Evolutionary conservation across 2,329 filamentous ascomycete genomes (phyloP).

Genomic region (Nemania diffusa): DNA sequence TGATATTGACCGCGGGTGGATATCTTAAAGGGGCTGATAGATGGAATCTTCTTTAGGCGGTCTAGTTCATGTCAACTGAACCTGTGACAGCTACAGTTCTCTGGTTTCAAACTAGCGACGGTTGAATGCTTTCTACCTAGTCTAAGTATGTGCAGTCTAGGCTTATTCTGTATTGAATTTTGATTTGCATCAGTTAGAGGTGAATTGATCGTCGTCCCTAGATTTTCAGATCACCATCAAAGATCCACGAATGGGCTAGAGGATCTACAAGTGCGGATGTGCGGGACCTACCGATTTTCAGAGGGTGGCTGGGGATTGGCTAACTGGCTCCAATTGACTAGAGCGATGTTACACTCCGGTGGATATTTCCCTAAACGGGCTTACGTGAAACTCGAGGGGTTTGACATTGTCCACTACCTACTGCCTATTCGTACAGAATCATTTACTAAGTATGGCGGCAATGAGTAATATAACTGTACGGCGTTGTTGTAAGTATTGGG

Average conservation of each 20-base stretch:
- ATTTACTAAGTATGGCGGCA: not conserved
- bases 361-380: slow-evolving; percentile 13
- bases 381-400: slow-evolving; percentile 23
- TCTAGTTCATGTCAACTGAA: not conserved
- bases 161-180: not conserved
- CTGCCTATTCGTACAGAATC: not conserved
- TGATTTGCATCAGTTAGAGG: slow-evolving; percentile 4
- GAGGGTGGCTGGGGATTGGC: not conserved
- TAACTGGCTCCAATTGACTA: not conserved
- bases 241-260: slow-evolving; percentile 11
- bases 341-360: slow-evolving; percentile 16
- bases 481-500: not conserved
- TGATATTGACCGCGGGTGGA: not conserved
- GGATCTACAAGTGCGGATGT: not conserved
- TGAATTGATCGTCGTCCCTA: not conserved
- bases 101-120: not conserved
- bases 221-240: slow-evolving; percentile 22
- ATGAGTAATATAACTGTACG: not conserved
- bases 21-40: not conserved
- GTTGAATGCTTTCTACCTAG: not conserved
- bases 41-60: not conserved
- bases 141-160: too few relatives aligned
- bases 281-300: slow-evolving; percentile 16
- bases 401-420: slow-evolving; percentile 6
- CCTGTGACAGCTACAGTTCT: not conserved